A percentile compares a stretch with the other conserved stretches of the same genome.
phyloP scores from a whole-genome alignment of 805 yeast species.

The Wickerhamiella occidentalis region DNA sequence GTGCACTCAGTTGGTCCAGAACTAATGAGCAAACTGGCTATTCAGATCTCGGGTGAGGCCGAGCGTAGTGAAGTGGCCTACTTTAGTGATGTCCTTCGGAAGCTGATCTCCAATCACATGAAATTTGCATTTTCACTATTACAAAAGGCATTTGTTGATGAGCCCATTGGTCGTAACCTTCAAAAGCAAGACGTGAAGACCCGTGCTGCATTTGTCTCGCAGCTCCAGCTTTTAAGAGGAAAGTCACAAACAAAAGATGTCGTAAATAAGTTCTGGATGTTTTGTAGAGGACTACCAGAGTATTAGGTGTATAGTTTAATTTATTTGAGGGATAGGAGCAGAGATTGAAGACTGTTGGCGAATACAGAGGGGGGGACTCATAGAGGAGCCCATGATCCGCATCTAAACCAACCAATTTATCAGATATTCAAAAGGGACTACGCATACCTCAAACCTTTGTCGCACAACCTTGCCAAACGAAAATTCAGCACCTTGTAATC shows the following conservation, averaged over 20 bases:
- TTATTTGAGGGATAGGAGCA: slow-evolving; percentile 19
- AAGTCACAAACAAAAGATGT: slow-evolving; percentile 22
- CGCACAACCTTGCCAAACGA: too few species aligned
- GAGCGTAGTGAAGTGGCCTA: slow-evolving; percentile 35
- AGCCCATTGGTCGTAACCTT: slow-evolving; percentile 14
- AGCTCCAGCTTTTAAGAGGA: slow-evolving; percentile 25
- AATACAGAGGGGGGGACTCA: too few species aligned
- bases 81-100: slow-evolving; percentile 33
- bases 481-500: neutral
- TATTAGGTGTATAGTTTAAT: slow-evolving; percentile 39
- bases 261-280: slow-evolving; percentile 27
- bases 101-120: slow-evolving; percentile 22
- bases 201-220: slow-evolving; percentile 23
- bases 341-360: too few species aligned
- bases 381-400: too few species aligned
- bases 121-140: slow-evolving; percentile 14
- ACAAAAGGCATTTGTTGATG: slow-evolving; percentile 14
- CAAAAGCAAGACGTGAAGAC: slow-evolving; percentile 14
- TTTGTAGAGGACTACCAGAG: slow-evolving; percentile 26
- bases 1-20: slow-evolving; percentile 26
- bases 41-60: slow-evolving; percentile 32
- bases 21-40: slow-evolving; percentile 30
- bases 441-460: too few species aligned
- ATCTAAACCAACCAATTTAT: too few species aligned
- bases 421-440: too few species aligned